Conservation (phyloP, 2,329 filamentous ascomycete genomes). For the Pseudogymnoascus sp. region DNA sequence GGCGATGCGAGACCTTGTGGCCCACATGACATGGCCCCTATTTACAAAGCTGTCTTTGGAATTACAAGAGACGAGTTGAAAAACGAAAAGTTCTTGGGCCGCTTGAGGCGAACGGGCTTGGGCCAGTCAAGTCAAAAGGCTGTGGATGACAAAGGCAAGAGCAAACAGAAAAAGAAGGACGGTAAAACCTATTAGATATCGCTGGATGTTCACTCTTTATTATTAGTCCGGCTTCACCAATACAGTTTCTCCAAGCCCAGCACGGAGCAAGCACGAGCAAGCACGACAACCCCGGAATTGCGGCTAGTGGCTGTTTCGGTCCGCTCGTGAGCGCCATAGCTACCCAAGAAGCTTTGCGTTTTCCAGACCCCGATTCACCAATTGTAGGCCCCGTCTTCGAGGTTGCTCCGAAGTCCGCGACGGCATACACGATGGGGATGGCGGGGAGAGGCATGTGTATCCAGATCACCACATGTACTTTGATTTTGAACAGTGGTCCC, state of each 20-base stretch:
- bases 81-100: slow-evolving; percentile 17
- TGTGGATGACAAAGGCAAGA: neutral
- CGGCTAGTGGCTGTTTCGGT: neutral
- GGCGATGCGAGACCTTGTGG: slow-evolving; percentile 25
- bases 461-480: neutral
- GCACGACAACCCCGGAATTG: too few relatives aligned
- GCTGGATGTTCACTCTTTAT: neutral
- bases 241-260: neutral
- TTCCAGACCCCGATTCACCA: neutral
- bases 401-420: neutral
- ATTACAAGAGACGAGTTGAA: slow-evolving; percentile 16
- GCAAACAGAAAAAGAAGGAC: slow-evolving; percentile 14
- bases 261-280: neutral
- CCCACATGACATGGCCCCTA: slow-evolving; percentile 24
- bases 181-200: neutral
- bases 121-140: slow-evolving; percentile 9
- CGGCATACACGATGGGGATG: neutral
- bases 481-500: neutral
- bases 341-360: neutral
- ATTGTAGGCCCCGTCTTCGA: neutral
- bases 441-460: neutral
- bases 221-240: neutral
- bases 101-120: slow-evolving; percentile 17
- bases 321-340: neutral
- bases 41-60: slow-evolving; percentile 18